These are phyloP conservation scores for Colletotrichum lini DNA, from an alignment of 2,329 filamentous ascomycete genomes.

Conservation along the genomic window DNA sequence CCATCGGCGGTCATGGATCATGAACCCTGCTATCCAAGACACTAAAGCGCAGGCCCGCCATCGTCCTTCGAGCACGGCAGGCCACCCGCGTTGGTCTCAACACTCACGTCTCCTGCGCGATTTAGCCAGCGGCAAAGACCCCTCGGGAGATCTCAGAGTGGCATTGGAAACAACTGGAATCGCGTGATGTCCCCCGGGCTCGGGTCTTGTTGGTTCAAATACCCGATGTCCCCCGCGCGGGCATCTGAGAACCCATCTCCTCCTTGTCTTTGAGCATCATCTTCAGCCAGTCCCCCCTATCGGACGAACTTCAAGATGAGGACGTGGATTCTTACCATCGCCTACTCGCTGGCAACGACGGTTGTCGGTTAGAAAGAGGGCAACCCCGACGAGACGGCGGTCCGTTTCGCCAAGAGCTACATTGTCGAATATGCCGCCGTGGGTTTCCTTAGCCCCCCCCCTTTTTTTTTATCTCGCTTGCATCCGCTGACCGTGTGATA, in stretches of 20 bases:
- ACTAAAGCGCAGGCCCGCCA: too few relatives aligned
- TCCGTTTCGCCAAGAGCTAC: conserved; percentile 26
- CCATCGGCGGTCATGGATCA: neutral
- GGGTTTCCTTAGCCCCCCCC: neutral
- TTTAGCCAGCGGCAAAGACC: neutral
- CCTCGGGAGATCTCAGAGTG: too few relatives aligned
- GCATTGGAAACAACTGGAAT: neutral
- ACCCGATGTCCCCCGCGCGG: neutral
- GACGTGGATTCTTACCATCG: neutral
- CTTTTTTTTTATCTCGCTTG: too few relatives aligned
- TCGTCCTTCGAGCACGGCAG: neutral
- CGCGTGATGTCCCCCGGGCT: neutral
- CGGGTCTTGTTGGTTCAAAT: neutral
- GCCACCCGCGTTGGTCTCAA: neutral
- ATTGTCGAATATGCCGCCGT: conserved; percentile 38
- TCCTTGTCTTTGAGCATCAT: too few relatives aligned
- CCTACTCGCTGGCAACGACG: conserved; percentile 3
- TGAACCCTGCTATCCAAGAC: neutral
- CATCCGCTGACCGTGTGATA: neutral
- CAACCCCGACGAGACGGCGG: conserved; percentile 3
- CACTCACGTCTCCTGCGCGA: neutral
- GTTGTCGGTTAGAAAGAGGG: conserved; percentile 6
- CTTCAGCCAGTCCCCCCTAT: neutral
- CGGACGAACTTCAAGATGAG: neutral
- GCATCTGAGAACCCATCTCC: neutral